These are phyloP conservation scores for Apiospora malaysiana DNA, from an alignment of 2,329 filamentous ascomycete species.

Conservation along the genomic window DNA sequence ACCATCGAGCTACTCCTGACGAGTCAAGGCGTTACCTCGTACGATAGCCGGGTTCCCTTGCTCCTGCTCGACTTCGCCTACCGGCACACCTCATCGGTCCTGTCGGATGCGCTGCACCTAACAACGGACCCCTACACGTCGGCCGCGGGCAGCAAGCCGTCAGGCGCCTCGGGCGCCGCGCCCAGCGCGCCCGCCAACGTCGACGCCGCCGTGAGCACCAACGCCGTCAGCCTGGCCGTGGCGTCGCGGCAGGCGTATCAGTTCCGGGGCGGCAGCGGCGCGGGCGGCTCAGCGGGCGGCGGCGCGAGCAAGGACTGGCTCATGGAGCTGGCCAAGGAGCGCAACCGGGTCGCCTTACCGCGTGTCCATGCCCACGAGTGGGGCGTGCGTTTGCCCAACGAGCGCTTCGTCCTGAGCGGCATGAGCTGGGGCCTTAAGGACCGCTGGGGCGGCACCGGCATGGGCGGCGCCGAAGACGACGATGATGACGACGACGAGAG, in stretches of 20 bases:
- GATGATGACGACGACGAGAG: slow-evolving; percentile 43
- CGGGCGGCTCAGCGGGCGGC: slow-evolving; percentile 49
- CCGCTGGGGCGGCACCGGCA: slow-evolving; percentile 54
- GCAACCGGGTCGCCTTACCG: slow-evolving; percentile 71
- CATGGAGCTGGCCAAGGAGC: slow-evolving; percentile 73
- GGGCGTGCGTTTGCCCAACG: slow-evolving; percentile 70
- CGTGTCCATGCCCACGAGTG: slow-evolving; percentile 69
- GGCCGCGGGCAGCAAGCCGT: slow-evolving; percentile 59
- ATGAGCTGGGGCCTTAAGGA: slow-evolving; percentile 69
- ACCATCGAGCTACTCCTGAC: slow-evolving; percentile 81
- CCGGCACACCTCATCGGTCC: slow-evolving; percentile 75
- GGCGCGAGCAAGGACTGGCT: slow-evolving; percentile 76
- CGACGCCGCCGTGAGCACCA: slow-evolving; percentile 66
- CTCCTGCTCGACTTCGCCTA: slow-evolving; percentile 88
- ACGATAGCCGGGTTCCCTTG: slow-evolving; percentile 82
- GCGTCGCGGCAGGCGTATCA: slow-evolving; percentile 71
- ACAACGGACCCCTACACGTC: slow-evolving; percentile 70
- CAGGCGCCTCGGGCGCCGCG: slow-evolving; percentile 54
- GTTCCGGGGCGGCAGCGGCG: slow-evolving; percentile 62
- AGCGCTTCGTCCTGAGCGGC: slow-evolving; percentile 72
- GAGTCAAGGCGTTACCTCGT: slow-evolving; percentile 78
- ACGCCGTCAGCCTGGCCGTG: slow-evolving; percentile 76
- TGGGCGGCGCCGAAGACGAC: slow-evolving; percentile 47
- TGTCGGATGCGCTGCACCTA: slow-evolving; percentile 74
- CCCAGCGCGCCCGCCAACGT: slow-evolving; percentile 51